phyloP scores from a whole-genome alignment of 345 rosid species.

The Bruguiera sexangula region DNA sequence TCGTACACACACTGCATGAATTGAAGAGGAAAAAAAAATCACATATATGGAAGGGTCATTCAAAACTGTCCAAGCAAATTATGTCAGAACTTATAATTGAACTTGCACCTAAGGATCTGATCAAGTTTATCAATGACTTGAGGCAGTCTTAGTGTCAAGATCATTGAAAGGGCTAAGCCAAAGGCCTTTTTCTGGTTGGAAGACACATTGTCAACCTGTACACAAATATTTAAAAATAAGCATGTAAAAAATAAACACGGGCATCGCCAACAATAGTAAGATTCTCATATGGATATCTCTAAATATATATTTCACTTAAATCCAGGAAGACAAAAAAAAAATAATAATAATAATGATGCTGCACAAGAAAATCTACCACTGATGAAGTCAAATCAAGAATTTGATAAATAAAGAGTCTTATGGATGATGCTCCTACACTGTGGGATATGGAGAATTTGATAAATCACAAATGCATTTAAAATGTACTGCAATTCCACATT shows the following conservation, averaged over 20 bases:
- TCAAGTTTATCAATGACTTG: constrained; percentile 92
- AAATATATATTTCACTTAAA: background rate
- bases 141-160: constrained; percentile 82
- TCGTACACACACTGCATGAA: constrained; percentile 67
- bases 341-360: background rate
- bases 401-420: too few species aligned
- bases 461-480: background rate
- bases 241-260: background rate
- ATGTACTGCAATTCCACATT: background rate
- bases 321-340: background rate
- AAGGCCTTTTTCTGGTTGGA: constrained; percentile 68
- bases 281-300: background rate
- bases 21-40: constrained; percentile 11
- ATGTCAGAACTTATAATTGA: constrained; percentile 4
- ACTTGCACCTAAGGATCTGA: constrained; percentile 71
- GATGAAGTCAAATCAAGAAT: too few species aligned
- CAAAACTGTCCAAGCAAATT: background rate
- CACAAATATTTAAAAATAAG: constrained; percentile 1
- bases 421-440: too few species aligned
- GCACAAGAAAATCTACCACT: background rate
- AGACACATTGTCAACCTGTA: constrained; percentile 76
- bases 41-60: background rate
- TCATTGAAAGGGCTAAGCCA: constrained; percentile 84
- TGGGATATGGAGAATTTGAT: too few species aligned
- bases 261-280: background rate